A percentile compares a stretch with the other conserved stretches of the same genome.
Conservation (phyloP, 306 rosid genomes). For the Styphnolobium japonicum region DNA sequence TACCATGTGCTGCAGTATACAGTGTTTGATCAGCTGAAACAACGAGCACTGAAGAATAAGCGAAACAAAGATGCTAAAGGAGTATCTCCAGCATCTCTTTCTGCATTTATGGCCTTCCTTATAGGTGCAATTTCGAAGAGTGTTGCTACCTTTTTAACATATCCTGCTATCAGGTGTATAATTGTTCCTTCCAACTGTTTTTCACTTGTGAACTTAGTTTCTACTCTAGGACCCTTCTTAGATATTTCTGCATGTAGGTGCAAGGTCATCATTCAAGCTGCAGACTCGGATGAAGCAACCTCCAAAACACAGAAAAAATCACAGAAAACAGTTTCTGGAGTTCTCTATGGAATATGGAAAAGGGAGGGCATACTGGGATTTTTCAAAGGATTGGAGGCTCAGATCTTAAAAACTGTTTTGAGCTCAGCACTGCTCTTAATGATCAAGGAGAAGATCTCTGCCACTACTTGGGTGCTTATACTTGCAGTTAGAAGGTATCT, state of each 20-base stretch:
- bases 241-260: slow-evolving; percentile 55
- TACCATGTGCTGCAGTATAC: slow-evolving; percentile 61
- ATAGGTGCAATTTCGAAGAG: slow-evolving; percentile 91
- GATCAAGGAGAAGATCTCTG: slow-evolving; percentile 95
- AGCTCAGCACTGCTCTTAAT: slow-evolving; percentile 95
- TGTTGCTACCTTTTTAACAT: slow-evolving; percentile 79
- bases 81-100: slow-evolving; percentile 64
- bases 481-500: slow-evolving; percentile 76
- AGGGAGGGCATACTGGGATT: slow-evolving; percentile 81
- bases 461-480: slow-evolving; percentile 84
- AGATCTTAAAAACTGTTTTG: slow-evolving; percentile 93
- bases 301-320: slow-evolving; percentile 37
- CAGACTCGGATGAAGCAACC: slow-evolving; percentile 50
- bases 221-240: slow-evolving; percentile 12
- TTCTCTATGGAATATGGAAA: slow-evolving; percentile 73
- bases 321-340: slow-evolving; percentile 52
- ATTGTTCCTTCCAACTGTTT: slow-evolving; percentile 19
- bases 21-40: slow-evolving; percentile 95
- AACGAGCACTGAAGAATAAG: slow-evolving; percentile 47
- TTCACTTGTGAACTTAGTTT: slow-evolving; percentile 23
- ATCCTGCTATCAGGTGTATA: slow-evolving; percentile 92
- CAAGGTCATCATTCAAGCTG: slow-evolving; percentile 98
- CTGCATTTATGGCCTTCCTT: slow-evolving; percentile 81
- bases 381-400: slow-evolving; percentile 95
- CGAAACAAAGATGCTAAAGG: slow-evolving; percentile 36